Evolutionary conservation across 2,329 filamentous ascomycete genomes (phyloP), one percentile per base, ranked within the genome.

Genomic region (Atkinsonella hypoxylon): DNA sequence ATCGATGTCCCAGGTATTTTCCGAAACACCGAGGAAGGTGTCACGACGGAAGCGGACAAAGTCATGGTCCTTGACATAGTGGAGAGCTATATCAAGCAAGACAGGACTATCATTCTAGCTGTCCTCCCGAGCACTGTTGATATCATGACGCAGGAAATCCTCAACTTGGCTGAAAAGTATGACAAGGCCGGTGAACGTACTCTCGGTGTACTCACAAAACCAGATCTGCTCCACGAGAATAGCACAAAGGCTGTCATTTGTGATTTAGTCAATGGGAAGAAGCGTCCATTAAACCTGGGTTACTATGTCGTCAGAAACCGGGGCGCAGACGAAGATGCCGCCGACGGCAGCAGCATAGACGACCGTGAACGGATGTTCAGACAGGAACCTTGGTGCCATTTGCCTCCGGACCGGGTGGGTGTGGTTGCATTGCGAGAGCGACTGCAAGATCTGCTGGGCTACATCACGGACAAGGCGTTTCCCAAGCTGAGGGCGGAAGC

Each of bases 1-100:
- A 78, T 78, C 5, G 76, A 79, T 17, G 73, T 79, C 0, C 75
- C 75, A 0, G 76, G 75, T 0, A 73, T 78, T n/a, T 77, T 78
- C 51, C 66, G 70, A 7, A 53, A 50, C 39, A 50, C 43, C 8
- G 47, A 50, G 0, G 51, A 54, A 45, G 72, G 71, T 0, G 18
- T 69, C 1, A 77, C 74, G 0, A 73, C 71, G 0, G 67, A 73
- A 2, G 51, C 47, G 0, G 75, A 78, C 51, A 75, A 72, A 6
- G 43, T 51, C 0, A 61, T 76, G 1, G 72, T 78, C 1, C 66
- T 66, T 17, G 64, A 65, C 11, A 74, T 79, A 70, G 74, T 77
- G 0, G 64, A 67, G 32, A 56, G 54, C 0, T 76, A 77, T 49
- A 76, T 78, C 18, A 52, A 58, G 64, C 5, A 63, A 76, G 30